A percentile compares a stretch with the other conserved stretches of the same genome.
phyloP scores from a whole-genome alignment of 441 rosid species.

The Geranium incanum region DNA sequence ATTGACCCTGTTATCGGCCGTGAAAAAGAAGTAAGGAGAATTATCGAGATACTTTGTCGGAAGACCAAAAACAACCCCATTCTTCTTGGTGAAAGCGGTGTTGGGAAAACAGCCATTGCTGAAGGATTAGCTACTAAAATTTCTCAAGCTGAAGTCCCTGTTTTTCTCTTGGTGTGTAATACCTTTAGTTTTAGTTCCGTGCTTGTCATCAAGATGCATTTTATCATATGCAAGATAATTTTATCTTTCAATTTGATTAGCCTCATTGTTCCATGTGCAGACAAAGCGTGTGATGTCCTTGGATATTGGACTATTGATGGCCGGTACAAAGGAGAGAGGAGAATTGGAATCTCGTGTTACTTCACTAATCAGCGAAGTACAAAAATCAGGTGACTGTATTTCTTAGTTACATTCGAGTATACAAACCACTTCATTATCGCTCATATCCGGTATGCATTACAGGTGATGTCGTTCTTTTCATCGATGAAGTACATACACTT shows the following conservation, averaged over 20 bases:
- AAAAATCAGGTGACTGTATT: constrained; percentile 49
- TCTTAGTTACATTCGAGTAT: constrained; percentile 13
- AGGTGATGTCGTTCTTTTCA: constrained; percentile 70
- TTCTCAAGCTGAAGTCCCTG: constrained; percentile 54
- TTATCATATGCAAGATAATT: not conserved
- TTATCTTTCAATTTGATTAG: constrained; percentile 15
- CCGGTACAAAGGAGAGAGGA: constrained; percentile 80
- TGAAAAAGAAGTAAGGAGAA: constrained; percentile 53
- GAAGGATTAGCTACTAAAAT: constrained; percentile 66
- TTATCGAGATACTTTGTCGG: constrained; percentile 65
- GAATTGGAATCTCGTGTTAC: constrained; percentile 78
- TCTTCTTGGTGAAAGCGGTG: constrained; percentile 81
- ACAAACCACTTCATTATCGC: not conserved
- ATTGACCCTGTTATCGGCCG: constrained; percentile 76
- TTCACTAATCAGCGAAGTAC: constrained; percentile 48
- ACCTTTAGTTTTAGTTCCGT: not conserved
- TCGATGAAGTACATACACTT: constrained; percentile 70
- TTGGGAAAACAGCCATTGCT: constrained; percentile 78
- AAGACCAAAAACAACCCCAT: constrained; percentile 67
- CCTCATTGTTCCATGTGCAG: constrained; percentile 36
- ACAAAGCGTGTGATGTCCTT: constrained; percentile 59
- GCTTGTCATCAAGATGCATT: not conserved
- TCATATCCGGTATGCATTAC: constrained; percentile 16
- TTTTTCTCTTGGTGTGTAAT: constrained; percentile 54
- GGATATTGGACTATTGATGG: constrained; percentile 65